Conservation (phyloP, 768 basidiomycete genomes). For the Cytidiella melzeri region DNA sequence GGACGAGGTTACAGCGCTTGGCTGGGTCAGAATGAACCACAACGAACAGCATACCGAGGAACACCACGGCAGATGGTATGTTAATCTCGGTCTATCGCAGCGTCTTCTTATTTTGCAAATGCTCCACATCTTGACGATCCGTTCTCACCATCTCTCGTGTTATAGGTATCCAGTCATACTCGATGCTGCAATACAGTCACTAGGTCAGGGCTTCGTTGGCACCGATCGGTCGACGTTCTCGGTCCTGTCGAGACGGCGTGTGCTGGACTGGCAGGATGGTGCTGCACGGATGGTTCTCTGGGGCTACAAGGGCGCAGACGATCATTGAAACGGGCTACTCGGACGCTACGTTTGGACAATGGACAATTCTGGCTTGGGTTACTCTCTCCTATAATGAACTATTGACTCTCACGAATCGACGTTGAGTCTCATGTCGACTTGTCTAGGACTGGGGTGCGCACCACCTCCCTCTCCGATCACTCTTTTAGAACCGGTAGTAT, state of each 20-base stretch:
- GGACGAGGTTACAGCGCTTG: constrained; percentile 28
- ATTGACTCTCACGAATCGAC: too few species aligned
- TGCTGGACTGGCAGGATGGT: constrained; percentile 61
- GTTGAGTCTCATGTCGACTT: too few species aligned
- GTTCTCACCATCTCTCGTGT: too few species aligned
- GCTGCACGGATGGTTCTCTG: constrained; percentile 47
- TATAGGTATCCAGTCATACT: constrained; percentile 61
- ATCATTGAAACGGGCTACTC: too few species aligned
- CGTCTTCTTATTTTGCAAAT: background rate
- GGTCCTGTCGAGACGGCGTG: constrained; percentile 58
- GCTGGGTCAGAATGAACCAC: constrained; percentile 34
- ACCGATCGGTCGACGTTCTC: constrained; percentile 72
- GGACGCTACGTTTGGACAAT: too few species aligned
- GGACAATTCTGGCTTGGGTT: too few species aligned
- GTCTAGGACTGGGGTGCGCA: too few species aligned
- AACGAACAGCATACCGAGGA: constrained; percentile 26
- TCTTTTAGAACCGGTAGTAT: too few species aligned
- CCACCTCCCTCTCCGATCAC: too few species aligned
- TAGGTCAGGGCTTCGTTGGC: constrained; percentile 63
- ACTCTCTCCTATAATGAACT: too few species aligned
- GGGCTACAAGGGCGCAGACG: constrained; percentile 51
- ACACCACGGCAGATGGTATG: constrained; percentile 29
- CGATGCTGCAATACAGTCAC: constrained; percentile 67
- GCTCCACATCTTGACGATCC: background rate
- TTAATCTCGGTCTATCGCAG: too few species aligned